These are phyloP conservation scores for Colletotrichum sidae DNA, from an alignment of 2,329 filamentous ascomycete genomes.

Conservation along the genomic window DNA sequence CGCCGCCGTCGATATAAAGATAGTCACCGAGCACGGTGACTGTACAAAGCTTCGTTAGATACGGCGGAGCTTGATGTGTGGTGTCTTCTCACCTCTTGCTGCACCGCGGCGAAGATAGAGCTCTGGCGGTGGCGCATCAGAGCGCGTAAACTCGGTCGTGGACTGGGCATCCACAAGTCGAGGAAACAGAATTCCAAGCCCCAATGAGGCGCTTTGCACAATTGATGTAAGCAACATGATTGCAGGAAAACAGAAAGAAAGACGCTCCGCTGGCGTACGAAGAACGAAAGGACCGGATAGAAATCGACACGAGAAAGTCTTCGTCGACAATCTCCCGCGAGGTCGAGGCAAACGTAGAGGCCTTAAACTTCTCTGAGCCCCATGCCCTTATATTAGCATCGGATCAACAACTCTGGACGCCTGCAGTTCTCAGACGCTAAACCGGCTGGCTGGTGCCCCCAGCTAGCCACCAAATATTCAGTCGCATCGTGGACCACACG, in stretches of 20 bases:
- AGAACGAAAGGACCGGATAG: neutral
- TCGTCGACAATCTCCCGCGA: too few species aligned
- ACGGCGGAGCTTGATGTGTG: too few species aligned
- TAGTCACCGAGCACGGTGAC: conserved; percentile 47
- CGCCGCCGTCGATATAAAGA: conserved; percentile 53
- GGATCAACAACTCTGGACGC: neutral
- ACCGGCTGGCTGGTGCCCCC: too few species aligned
- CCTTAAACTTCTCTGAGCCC: neutral
- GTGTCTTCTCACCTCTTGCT: neutral
- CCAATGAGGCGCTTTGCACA: neutral
- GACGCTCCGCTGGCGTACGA: neutral
- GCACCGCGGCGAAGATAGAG: conserved; percentile 5
- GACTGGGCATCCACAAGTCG: neutral
- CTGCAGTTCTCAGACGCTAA: neutral
- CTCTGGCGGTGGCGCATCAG: neutral
- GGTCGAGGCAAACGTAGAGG: neutral
- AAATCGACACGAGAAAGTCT: neutral
- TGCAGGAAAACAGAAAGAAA: neutral
- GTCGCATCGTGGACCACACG: neutral
- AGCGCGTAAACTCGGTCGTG: conserved; percentile 1
- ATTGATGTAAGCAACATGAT: neutral
- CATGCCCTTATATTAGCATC: neutral
- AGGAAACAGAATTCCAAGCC: conserved; percentile 6
- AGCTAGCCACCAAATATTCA: neutral
- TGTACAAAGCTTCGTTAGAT: neutral